Evolutionary conservation across 1,284 basidiomycete genomes (phyloP).

Genomic region (Leccinum subfulvum): DNA sequence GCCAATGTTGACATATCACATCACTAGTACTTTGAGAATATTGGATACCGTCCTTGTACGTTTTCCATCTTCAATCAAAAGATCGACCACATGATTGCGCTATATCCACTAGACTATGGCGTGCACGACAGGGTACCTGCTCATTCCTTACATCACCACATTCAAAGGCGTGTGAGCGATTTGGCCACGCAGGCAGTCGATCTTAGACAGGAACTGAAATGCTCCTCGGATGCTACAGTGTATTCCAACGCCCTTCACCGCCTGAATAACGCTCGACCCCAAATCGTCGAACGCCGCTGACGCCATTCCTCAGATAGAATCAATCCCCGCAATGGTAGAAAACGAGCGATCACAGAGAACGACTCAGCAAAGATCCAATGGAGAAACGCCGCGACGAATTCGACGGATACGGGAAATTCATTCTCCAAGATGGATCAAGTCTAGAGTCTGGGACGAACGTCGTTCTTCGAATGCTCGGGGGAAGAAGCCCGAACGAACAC

Average conservation of each 20-base stretch:
- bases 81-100: background rate
- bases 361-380: background rate
- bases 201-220: background rate
- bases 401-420: background rate
- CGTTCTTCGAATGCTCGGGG: background rate
- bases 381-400: background rate
- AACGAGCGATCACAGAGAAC: background rate
- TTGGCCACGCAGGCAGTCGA: background rate
- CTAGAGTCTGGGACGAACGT: background rate
- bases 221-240: background rate
- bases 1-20: too few relatives aligned
- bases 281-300: background rate
- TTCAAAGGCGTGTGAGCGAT: too few relatives aligned
- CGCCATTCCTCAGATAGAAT: background rate
- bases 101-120: background rate
- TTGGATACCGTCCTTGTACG: too few relatives aligned
- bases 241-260: background rate
- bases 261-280: background rate
- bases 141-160: background rate
- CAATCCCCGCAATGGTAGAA: background rate
- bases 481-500: background rate
- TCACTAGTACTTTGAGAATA: too few relatives aligned
- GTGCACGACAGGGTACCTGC: background rate
- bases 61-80: background rate
- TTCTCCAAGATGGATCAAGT: background rate